phyloP scores from a whole-genome alignment of 345 rosid genomes.

The Reutealis trisperma region DNA sequence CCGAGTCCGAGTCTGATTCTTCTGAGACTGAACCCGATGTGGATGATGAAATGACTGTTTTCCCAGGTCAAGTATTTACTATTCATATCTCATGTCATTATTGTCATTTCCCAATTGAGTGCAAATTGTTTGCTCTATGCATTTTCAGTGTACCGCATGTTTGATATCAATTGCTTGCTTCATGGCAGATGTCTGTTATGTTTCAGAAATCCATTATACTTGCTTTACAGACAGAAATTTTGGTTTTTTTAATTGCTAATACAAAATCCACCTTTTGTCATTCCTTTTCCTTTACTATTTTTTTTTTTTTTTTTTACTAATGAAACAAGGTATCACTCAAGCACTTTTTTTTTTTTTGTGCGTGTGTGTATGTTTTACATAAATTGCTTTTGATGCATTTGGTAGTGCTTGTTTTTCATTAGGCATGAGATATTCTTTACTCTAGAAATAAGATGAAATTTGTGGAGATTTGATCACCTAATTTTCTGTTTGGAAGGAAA shows the following conservation, averaged over 20 bases:
- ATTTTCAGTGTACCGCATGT: not conserved
- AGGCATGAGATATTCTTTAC: not conserved
- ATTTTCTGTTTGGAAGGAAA: not conserved
- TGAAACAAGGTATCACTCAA: not conserved
- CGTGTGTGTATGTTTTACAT: not conserved
- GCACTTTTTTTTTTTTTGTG: not conserved
- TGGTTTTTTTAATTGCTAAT: not conserved
- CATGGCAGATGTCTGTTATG: not conserved
- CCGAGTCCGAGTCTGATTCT: constrained; percentile 63
- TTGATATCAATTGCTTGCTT: constrained; percentile 4
- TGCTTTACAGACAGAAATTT: not conserved
- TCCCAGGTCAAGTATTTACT: constrained; percentile 56
- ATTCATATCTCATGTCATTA: constrained; percentile 9
- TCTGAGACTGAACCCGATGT: constrained; percentile 85
- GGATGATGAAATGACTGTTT: constrained; percentile 60
- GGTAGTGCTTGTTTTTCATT: not conserved
- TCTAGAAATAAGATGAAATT: not conserved
- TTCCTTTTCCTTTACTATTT: not conserved
- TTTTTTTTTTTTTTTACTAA: no score
- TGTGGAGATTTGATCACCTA: not conserved
- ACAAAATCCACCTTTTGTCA: not conserved
- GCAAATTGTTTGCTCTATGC: constrained; percentile 12
- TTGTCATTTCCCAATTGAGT: not conserved
- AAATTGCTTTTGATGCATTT: not conserved
- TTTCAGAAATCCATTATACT: not conserved